Percentiles rank a stretch among this genome's conserved stretches.
phyloP scores from a whole-genome alignment of 306 rosid species.

The Lupinus albus region DNA sequence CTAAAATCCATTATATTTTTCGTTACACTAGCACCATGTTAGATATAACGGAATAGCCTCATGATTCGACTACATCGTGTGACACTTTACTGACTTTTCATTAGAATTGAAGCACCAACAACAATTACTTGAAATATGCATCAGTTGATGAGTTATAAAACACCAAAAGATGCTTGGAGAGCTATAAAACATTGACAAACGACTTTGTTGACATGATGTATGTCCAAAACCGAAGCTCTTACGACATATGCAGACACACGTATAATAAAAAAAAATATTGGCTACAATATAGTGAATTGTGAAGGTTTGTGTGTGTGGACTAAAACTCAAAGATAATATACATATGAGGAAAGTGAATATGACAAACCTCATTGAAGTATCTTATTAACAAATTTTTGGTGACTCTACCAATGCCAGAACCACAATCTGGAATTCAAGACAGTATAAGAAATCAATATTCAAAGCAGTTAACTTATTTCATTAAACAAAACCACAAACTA shows the following conservation, averaged over 20 bases:
- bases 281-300: too few species aligned
- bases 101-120: slow-evolving; percentile 20
- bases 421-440: slow-evolving; percentile 73
- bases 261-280: too few species aligned
- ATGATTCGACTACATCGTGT: background rate
- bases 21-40: background rate
- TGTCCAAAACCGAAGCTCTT: too few species aligned
- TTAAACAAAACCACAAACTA: slow-evolving; percentile 11
- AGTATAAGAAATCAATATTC: slow-evolving; percentile 9
- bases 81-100: background rate
- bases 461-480: background rate
- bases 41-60: slow-evolving; percentile 2
- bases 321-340: background rate
- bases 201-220: too few species aligned
- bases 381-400: slow-evolving; percentile 83
- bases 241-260: too few species aligned
- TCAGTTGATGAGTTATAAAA: background rate
- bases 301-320: background rate
- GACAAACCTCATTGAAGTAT: slow-evolving; percentile 84
- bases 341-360: slow-evolving; percentile 28
- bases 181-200: too few species aligned
- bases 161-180: background rate
- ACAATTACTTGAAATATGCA: slow-evolving; percentile 20
- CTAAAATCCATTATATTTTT: slow-evolving; percentile 6
- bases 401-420: slow-evolving; percentile 96